Evolutionary conservation across 2,329 filamentous ascomycete species (phyloP).

Genomic region (Fusarium robinianum): DNA sequence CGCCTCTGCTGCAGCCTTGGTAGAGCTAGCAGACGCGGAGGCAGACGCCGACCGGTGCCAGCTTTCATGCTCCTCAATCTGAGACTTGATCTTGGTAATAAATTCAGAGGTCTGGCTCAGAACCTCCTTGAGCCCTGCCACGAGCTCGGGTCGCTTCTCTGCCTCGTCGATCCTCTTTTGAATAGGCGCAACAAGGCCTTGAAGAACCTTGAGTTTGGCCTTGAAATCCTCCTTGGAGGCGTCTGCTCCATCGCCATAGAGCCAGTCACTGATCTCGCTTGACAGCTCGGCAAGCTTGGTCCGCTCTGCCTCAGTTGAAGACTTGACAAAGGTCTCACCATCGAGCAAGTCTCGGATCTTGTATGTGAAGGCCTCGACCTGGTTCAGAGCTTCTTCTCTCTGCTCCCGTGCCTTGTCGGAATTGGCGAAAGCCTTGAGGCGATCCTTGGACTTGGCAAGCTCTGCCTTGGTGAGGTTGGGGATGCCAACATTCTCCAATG

Average conservation of each 20-base stretch:
- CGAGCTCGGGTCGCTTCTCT: constrained; percentile 68
- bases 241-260: constrained; percentile 81
- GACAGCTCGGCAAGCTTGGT: constrained; percentile 69
- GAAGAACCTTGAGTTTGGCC: constrained; percentile 74
- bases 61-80: constrained; percentile 70
- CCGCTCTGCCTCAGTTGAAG: constrained; percentile 71
- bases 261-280: constrained; percentile 79
- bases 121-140: constrained; percentile 70
- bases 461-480: constrained; percentile 55
- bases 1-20: constrained; percentile 51
- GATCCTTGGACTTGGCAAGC: constrained; percentile 62
- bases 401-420: constrained; percentile 78
- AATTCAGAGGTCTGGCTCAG: constrained; percentile 74
- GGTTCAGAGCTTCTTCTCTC: constrained; percentile 87
- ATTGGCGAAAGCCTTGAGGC: constrained; percentile 80
- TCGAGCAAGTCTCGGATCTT: constrained; percentile 81
- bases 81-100: constrained; percentile 68
- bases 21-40: constrained; percentile 53
- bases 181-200: constrained; percentile 77
- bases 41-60: constrained; percentile 61
- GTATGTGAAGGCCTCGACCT: constrained; percentile 93
- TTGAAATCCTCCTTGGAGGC: constrained; percentile 77
- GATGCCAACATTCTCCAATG: constrained; percentile 55
- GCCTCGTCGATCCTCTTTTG: constrained; percentile 75
- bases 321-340: constrained; percentile 72